Conservation (phyloP, 352 stramenopile genomes). For the Phytopythium cucurbitacearum region DNA sequence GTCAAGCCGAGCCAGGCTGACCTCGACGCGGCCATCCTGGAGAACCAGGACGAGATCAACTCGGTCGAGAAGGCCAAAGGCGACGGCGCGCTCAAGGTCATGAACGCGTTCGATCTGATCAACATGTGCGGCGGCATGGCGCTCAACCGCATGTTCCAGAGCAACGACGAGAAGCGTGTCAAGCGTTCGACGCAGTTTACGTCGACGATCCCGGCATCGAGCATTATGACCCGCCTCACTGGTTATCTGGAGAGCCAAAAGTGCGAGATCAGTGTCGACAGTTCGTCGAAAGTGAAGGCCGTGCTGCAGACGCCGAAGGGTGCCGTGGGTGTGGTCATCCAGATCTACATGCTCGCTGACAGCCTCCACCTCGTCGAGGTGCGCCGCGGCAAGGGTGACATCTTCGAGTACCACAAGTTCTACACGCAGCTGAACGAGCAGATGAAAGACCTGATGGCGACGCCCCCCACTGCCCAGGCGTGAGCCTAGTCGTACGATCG, state of each 20-base stretch:
- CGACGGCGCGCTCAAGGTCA: slow-evolving; percentile 69
- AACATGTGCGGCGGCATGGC: slow-evolving; percentile 91
- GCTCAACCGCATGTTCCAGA: slow-evolving; percentile 89
- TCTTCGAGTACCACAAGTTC: slow-evolving; percentile 91
- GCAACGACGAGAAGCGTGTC: slow-evolving; percentile 82
- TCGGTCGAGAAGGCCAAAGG: slow-evolving; percentile 64
- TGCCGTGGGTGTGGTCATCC: slow-evolving; percentile 86
- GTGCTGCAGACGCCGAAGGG: slow-evolving; percentile 83
- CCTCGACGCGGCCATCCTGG: slow-evolving; percentile 73
- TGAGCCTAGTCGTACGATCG: no score
- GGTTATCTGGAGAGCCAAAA: slow-evolving; percentile 71
- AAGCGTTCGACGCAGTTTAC: slow-evolving; percentile 86
- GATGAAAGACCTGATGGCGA: slow-evolving; percentile 80
- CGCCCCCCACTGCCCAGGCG: slow-evolving; percentile 4
- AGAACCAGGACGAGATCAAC: slow-evolving; percentile 77
- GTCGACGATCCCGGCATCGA: slow-evolving; percentile 71
- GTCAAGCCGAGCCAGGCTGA: slow-evolving; percentile 84
- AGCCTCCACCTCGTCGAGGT: slow-evolving; percentile 86
- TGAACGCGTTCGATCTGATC: slow-evolving; percentile 92
- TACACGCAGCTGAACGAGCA: slow-evolving; percentile 87
- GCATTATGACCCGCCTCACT: slow-evolving; percentile 72
- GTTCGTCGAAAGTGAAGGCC: slow-evolving; percentile 79
- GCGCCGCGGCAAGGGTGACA: slow-evolving; percentile 86
- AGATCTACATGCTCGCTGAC: slow-evolving; percentile 87
- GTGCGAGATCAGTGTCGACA: slow-evolving; percentile 81